A percentile compares a stretch with the other conserved stretches of the same genome.
Conservation (phyloP, 75 land plant genomes). For the Picea sitchensis region DNA sequence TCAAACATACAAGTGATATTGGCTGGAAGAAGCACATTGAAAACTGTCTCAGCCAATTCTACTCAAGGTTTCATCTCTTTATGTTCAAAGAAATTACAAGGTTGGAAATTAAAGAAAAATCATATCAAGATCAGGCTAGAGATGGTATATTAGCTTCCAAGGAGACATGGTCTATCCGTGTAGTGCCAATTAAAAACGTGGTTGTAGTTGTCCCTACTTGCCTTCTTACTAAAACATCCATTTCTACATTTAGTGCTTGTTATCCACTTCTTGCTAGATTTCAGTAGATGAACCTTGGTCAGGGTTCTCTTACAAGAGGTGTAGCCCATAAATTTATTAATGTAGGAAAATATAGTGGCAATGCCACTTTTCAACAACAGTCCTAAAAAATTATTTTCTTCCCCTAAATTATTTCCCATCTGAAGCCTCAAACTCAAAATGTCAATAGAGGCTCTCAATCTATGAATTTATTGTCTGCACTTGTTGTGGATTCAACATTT, state of each 20-base stretch:
- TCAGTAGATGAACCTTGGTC: conserved; percentile 36
- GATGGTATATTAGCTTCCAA: conserved; percentile 14
- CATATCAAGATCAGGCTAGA: background rate
- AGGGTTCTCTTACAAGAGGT: conserved; percentile 6
- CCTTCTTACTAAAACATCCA: conserved; percentile 22
- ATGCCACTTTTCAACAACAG: conserved; percentile 18
- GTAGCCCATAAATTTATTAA: conserved; percentile 8
- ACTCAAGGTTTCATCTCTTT: too few species aligned
- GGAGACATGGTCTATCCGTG: conserved; percentile 54
- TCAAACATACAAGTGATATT: too few species aligned
- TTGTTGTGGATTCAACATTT: background rate
- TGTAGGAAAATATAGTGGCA: conserved; percentile 8
- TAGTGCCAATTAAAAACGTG: conserved; percentile 63
- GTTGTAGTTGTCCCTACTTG: conserved; percentile 54
- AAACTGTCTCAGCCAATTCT: too few species aligned
- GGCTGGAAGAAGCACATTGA: too few species aligned
- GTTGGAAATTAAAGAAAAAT: too few species aligned
- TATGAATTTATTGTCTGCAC: conserved; percentile 8
- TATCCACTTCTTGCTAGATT: conserved; percentile 67
- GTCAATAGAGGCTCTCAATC: conserved; percentile 10
- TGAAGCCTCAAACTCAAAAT: conserved; percentile 19
- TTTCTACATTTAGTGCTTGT: conserved; percentile 25
- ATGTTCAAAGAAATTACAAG: too few species aligned
- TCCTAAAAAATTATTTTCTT: conserved; percentile 4
- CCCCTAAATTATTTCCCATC: conserved; percentile 11